Evolutionary conservation across 1,139 yeast species (phyloP), one percentile per base, ranked within the genome.

Genomic region (Zygosaccharomyces sapae): DNA sequence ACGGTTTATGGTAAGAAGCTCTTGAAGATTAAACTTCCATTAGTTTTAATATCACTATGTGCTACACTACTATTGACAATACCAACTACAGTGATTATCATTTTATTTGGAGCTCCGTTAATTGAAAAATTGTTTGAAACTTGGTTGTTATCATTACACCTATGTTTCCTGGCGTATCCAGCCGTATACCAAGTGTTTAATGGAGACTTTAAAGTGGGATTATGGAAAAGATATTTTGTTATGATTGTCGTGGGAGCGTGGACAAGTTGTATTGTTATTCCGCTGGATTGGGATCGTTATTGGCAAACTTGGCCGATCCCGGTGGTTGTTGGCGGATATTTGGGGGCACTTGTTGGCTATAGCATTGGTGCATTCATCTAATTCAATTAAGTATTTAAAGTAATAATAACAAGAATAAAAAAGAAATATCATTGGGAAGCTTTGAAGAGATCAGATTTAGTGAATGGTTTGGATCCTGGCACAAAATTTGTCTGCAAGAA

Each of bases 281-380:
- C 97, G 0, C 74, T 92, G 49, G 98, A 92, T 66, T 92, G 98
- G 98, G 98, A 92, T 65, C 75, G 97, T 57, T 89, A 86, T 24
- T 92, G 98, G 98, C 98, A 92, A 68, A 77, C 74, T 50, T 92
- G 97, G 96, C 98, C 98, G n/a, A 78, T 88, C 49, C 90, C 97
- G 1, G 75, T 90, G 44, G 70, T 90, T 22, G 73, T 78, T n/a
- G 97, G 97, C 1, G 83, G 81, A 0, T 88, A 87, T 60, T 25
- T 73, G 1, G 97, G 97, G 13, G 77, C 82, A 2, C 73, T 81
- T 24, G 56, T 77, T 3, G 96, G 96, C 5, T 70, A 68, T 45
- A 48, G 68, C 1, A 41, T 64, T n/a, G 68, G 64, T 31, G 54
- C 67, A 24, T 63, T 56, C 48, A 48, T 65, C 38, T 62, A 49